Base-by-base conservation (phyloP, 2,329 filamentous ascomycete genomes). In the Phaeoacremonium minimum region DNA sequence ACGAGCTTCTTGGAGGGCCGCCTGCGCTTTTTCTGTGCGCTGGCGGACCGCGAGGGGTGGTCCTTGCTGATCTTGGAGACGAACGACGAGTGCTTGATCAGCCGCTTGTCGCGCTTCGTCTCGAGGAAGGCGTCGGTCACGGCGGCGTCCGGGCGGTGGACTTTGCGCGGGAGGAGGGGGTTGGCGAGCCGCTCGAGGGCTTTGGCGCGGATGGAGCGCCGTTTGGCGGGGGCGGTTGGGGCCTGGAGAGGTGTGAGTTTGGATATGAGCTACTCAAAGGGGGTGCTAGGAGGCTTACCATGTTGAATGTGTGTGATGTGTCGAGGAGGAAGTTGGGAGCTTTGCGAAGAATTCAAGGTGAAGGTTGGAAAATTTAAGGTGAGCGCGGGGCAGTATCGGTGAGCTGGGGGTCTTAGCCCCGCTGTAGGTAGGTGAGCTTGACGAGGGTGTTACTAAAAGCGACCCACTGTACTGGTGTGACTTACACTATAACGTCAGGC, bases 31-130 rank as follows among this genome's bases (percentile, higher is more conserved):
- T 72, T 35, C 11, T 32, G 18, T 12, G 33, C 48, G 51, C 41
- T 29, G 15, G 43, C 31, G 42, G 38, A 46, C 12, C 50, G 41
- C 42, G 46, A 44, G 6, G 52, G 46, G 14, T 52, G 55, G 6
- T 70, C 63, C 47, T 89, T 87, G 46, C 80, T 68, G 50, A 95
- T 85, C 45, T 82, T 85, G 15, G 80, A 83, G 18, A 95, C 69
- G 46, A 97, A 88, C 12, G 81, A 66, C 0, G 85, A 84, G 69
- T 87, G 87, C 56, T 89, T 90, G 50, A 94, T 87, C 20, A 73
- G 67, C 16, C 83, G 85, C 67, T 91, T 95, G 67, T 94, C 87
- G 55, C 77, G 82, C 63, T 96, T 97, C 45, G 74, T 80, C 37
- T 80, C 75, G 42, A 80, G 67, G 61, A 91, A 90, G 42, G 57